Percentiles rank a stretch among this genome's conserved stretches.
Conservation (phyloP, 1,284 basidiomycete genomes). For the Inonotus hispidus region DNA sequence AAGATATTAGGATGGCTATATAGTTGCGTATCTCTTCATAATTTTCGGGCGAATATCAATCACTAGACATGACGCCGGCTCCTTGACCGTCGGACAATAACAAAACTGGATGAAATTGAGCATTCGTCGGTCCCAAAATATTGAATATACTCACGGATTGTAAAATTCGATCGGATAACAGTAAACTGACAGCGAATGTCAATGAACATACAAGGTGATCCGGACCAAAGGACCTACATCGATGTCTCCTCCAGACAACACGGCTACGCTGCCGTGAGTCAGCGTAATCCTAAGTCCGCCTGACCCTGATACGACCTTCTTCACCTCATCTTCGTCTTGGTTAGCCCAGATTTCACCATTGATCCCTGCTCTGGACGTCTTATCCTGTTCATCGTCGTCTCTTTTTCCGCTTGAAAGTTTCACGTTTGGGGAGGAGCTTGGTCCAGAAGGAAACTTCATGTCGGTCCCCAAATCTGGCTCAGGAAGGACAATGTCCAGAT, state of each 20-base stretch:
- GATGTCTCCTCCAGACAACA: constrained; percentile 5
- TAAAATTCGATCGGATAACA: constrained; percentile 2
- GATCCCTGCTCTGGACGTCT: neutral
- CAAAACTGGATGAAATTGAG: too few species aligned
- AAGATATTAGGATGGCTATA: too few species aligned
- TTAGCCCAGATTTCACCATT: neutral
- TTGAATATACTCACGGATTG: constrained; percentile 4
- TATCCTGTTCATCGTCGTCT: neutral
- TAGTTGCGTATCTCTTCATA: too few species aligned
- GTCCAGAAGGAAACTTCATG: neutral
- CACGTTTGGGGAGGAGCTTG: neutral
- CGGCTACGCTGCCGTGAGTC: constrained; percentile 10
- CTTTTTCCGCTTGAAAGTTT: neutral
- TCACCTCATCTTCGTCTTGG: neutral
- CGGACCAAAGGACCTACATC: constrained; percentile 1
- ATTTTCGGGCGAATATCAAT: too few species aligned
- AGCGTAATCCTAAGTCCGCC: constrained; percentile 7
- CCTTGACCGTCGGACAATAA: too few species aligned
- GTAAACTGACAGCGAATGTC: neutral
- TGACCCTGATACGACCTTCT: neutral
- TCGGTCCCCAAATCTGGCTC: neutral
- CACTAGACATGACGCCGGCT: neutral
- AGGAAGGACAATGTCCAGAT: constrained; percentile 10
- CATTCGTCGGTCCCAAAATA: too few species aligned
- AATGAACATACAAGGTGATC: neutral